Evolutionary conservation across 176 grass and related monocot genomes (phyloP).

Genomic region (Hsuehochloa calcarea): DNA sequence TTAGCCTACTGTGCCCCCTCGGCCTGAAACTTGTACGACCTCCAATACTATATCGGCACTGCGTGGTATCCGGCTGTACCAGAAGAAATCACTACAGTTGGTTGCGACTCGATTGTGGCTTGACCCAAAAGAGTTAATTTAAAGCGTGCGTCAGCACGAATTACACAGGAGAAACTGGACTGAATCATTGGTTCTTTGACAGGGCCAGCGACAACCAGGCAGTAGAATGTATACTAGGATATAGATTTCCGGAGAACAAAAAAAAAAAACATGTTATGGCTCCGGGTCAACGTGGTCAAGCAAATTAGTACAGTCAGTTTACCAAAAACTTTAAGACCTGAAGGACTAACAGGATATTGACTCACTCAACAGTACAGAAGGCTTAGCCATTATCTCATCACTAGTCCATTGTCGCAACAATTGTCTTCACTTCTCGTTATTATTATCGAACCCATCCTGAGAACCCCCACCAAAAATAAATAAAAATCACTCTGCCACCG

Average conservation of each 20-base stretch:
- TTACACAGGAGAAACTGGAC: too few species aligned
- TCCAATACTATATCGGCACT: background rate
- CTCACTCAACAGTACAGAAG: background rate
- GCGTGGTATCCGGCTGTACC: too few species aligned
- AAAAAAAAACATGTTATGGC: background rate
- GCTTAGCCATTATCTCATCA: slow-evolving; percentile 32
- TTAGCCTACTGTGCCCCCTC: background rate
- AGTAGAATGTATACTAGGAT: background rate
- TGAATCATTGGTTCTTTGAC: too few species aligned
- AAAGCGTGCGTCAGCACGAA: too few species aligned
- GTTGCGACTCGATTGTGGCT: background rate
- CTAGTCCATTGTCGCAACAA: slow-evolving; percentile 12
- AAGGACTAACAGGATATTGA: background rate
- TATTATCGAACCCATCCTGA: slow-evolving; percentile 40
- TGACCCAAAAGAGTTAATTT: too few species aligned
- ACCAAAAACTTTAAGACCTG: background rate
- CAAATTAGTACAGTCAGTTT: slow-evolving; percentile 2
- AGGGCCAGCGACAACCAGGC: too few species aligned
- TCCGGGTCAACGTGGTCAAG: background rate
- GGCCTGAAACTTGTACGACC: background rate
- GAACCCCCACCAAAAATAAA: slow-evolving; percentile 25
- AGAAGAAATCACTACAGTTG: background rate
- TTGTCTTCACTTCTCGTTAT: slow-evolving; percentile 21
- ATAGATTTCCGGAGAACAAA: background rate
- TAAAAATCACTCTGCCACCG: slow-evolving; percentile 30